Percentiles rank a stretch among this genome's conserved stretches.
These are phyloP conservation scores for Saitozyma podzolica DNA, from an alignment of 768 basidiomycete genomes.

Conservation along the genomic window DNA sequence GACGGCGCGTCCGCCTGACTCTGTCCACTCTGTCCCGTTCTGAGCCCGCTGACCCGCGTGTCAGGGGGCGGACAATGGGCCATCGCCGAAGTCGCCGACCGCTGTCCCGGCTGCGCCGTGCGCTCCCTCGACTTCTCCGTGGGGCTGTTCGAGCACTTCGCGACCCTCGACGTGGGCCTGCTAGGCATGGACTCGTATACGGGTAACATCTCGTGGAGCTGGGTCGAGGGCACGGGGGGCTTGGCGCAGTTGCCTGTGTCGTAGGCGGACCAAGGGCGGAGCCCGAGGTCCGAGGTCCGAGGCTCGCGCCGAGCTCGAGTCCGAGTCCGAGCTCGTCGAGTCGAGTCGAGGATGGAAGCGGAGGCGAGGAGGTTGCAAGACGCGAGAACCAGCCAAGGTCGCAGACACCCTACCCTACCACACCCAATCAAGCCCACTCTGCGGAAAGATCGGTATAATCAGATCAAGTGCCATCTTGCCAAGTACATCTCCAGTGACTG, in stretches of 20 bases:
- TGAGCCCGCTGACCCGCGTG: background rate
- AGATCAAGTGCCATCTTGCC: too few species aligned
- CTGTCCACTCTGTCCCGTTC: background rate
- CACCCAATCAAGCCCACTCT: too few species aligned
- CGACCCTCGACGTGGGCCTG: conserved; percentile 24
- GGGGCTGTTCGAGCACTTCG: conserved; percentile 38
- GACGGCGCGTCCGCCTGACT: background rate
- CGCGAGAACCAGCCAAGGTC: too few species aligned
- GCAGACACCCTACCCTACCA: too few species aligned
- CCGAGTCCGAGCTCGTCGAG: too few species aligned
- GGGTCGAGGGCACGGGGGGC: conserved; percentile 21
- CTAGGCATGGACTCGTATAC: conserved; percentile 28
- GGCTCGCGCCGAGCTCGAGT: too few species aligned
- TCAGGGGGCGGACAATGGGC: conserved; percentile 32
- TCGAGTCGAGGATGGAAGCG: too few species aligned
- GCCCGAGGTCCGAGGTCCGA: too few species aligned
- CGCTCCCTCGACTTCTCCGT: conserved; percentile 42
- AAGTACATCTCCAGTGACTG: too few species aligned
- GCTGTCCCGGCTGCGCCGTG: conserved; percentile 39
- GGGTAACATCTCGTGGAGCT: conserved; percentile 31
- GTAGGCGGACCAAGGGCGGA: background rate
- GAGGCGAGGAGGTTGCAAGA: too few species aligned
- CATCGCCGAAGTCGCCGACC: conserved; percentile 32
- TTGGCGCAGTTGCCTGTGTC: conserved; percentile 20
- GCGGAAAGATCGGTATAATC: too few species aligned